Evolutionary conservation across 2,329 filamentous ascomycete genomes (phyloP), one percentile per base, ranked within the genome.

Genomic region (Gyromitra esculenta): DNA sequence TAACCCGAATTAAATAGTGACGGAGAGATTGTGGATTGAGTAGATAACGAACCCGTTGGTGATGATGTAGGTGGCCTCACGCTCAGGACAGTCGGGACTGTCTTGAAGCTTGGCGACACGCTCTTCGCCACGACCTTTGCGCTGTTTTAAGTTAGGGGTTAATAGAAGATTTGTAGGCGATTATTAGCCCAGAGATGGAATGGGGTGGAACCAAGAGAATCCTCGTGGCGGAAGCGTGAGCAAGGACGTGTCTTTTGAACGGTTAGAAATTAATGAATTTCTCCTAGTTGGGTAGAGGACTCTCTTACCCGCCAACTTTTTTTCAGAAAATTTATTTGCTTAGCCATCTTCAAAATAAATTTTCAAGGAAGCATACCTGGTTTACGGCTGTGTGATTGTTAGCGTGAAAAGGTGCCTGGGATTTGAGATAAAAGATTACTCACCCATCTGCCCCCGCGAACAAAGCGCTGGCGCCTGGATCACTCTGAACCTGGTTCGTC

Each of bases 401-500:
- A 71, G 66, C 59, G 59, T 18, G 4, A 37, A 9, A 5, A 18
- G 25, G 1, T 21, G 59, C 0, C 8, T 41, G 37, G n/a, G 7
- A 31, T 9, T 54, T 7, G 2, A 8, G 62, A 15, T 21, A 70
- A n/a, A 35, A 2, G 43, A 9, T 11, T 21, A 66, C 43, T 69
- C 75, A 79, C 59, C 90, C 90, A 83, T 91, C 90, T 72, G 88
- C 89, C 78, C 89, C 87, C 65, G 89, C 88, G 81, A 91, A 91
- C 9, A 91, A 85, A 59, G 90, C 88, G 82, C 86, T 91, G 9
- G 90, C 90, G 77, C 90, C 90, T 13, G 90, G 90, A 79, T 91
- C 90, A 74, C 88, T 90, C 83, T 91, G 90, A 45, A 92, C 90
- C 83, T 92, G 90, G 79, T 91, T 92, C 68, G 90, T 91, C 88